These are phyloP conservation scores for Boletus insuetus DNA, from an alignment of 768 basidiomycete species.

Conservation along the genomic window DNA sequence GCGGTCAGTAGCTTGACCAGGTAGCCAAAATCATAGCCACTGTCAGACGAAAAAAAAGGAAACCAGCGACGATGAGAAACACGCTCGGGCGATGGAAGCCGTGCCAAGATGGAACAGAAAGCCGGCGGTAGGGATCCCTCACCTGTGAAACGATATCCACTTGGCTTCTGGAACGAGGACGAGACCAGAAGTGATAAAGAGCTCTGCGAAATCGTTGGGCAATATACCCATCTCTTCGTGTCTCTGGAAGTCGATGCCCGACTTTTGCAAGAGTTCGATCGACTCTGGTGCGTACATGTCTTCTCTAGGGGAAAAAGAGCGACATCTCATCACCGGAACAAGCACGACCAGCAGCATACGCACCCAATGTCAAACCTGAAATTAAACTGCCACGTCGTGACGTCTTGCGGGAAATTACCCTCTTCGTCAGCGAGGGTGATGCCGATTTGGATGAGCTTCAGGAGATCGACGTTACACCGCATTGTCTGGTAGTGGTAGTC, in stretches of 20 bases:
- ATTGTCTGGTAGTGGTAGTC: slow-evolving; percentile 99
- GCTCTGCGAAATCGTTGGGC: slow-evolving; percentile 93
- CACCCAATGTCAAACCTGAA: slow-evolving; percentile 90
- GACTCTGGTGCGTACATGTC: slow-evolving; percentile 99
- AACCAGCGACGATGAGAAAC: neutral
- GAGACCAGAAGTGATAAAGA: slow-evolving; percentile 94
- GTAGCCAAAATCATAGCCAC: slow-evolving; percentile 99
- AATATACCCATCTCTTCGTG: slow-evolving; percentile 90
- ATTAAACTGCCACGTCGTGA: slow-evolving; percentile 99
- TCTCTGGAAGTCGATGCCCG: slow-evolving; percentile 92
- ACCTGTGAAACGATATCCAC: slow-evolving; percentile 99
- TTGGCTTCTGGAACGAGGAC: slow-evolving; percentile 85
- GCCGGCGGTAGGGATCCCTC: slow-evolving; percentile 23
- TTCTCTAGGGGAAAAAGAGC: slow-evolving; percentile 50
- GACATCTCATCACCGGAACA: neutral
- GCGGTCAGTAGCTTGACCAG: slow-evolving; percentile 91
- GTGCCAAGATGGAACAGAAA: neutral
- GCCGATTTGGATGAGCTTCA: slow-evolving; percentile 97
- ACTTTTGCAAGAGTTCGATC: slow-evolving; percentile 89
- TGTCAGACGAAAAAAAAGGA: slow-evolving; percentile 30
- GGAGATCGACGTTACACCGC: slow-evolving; percentile 97
- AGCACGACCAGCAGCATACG: slow-evolving; percentile 28
- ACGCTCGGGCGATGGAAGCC: neutral
- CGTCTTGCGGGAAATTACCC: slow-evolving; percentile 86
- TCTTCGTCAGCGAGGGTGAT: slow-evolving; percentile 93